Conservation (phyloP, 495 filamentous ascomycete species). For the Durotheca rogersii region DNA sequence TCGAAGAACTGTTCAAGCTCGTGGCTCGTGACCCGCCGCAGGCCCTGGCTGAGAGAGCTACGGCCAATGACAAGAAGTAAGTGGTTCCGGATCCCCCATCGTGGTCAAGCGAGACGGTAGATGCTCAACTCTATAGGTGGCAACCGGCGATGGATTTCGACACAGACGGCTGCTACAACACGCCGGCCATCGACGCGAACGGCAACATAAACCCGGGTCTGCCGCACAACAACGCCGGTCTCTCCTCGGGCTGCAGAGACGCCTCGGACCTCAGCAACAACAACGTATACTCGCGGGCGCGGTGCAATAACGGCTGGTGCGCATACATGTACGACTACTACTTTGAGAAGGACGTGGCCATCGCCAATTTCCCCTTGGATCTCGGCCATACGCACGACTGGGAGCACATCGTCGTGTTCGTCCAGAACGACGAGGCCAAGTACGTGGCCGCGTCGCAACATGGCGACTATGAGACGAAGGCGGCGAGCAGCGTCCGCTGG, state of each 20-base stretch:
- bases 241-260: conserved; percentile 40
- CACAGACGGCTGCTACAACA: conserved; percentile 50
- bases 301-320: conserved; percentile 50
- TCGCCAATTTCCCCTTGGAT: conserved; percentile 36
- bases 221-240: conserved; percentile 33
- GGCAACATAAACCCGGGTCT: conserved; percentile 44
- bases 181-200: conserved; percentile 42
- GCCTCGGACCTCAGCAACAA: conserved; percentile 45
- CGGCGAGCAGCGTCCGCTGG: conserved; percentile 39
- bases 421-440: conserved; percentile 32
- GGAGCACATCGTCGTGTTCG: conserved; percentile 51
- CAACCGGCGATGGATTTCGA: conserved; percentile 51
- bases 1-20: conserved; percentile 17
- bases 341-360: conserved; percentile 49
- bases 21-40: conserved; percentile 28
- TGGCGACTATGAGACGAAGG: conserved; percentile 38
- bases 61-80: conserved; percentile 41
- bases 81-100: not conserved
- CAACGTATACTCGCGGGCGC: conserved; percentile 48
- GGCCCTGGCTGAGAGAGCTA: conserved; percentile 45
- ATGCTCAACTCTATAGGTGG: conserved; percentile 27
- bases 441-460: conserved; percentile 44
- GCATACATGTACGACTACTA: conserved; percentile 50
- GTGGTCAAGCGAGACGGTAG: not conserved
- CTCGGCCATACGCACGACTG: conserved; percentile 47